Evolutionary conservation across 768 basidiomycete species (phyloP).

Genomic region (Trametes sanguinea): DNA sequence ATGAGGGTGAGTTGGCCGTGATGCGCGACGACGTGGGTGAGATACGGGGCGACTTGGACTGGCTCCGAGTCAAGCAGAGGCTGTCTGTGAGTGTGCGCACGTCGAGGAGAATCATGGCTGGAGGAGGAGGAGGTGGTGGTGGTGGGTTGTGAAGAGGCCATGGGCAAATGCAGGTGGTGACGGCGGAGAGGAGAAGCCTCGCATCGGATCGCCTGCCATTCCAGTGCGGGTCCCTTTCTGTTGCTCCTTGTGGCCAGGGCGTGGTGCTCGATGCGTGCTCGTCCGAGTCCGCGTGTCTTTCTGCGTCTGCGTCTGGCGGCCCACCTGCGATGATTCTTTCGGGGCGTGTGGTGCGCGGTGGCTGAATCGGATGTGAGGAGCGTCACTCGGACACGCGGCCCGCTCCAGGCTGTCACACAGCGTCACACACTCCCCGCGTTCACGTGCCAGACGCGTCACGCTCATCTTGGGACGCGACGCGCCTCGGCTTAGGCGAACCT

Average conservation of each 20-base stretch:
- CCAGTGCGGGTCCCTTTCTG: no score
- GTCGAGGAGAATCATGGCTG: neutral
- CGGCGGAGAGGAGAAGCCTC: constrained; percentile 6
- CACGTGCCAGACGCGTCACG: constrained; percentile 22
- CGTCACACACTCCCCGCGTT: constrained; percentile 2
- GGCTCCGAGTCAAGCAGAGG: constrained; percentile 29
- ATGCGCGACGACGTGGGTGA: constrained; percentile 55
- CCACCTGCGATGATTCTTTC: neutral
- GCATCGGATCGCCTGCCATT: constrained; percentile 1
- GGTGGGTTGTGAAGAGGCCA: constrained; percentile 23
- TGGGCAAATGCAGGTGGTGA: constrained; percentile 6
- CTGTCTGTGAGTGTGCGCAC: constrained; percentile 2
- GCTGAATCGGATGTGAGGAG: neutral
- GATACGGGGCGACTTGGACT: constrained; percentile 50
- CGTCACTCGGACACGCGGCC: constrained; percentile 6
- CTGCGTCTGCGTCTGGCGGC: neutral
- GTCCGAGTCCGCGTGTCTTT: no score
- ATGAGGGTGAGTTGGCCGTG: constrained; percentile 52
- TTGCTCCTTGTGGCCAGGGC: no score
- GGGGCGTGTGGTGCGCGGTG: neutral
- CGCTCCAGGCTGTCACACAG: constrained; percentile 7
- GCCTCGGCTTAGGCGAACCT: no score
- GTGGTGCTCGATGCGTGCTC: no score
- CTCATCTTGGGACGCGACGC: neutral
- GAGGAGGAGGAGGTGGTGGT: neutral